Base-by-base conservation (phyloP, 140 eudicot genomes). In the Stevia rebaudiana region DNA sequence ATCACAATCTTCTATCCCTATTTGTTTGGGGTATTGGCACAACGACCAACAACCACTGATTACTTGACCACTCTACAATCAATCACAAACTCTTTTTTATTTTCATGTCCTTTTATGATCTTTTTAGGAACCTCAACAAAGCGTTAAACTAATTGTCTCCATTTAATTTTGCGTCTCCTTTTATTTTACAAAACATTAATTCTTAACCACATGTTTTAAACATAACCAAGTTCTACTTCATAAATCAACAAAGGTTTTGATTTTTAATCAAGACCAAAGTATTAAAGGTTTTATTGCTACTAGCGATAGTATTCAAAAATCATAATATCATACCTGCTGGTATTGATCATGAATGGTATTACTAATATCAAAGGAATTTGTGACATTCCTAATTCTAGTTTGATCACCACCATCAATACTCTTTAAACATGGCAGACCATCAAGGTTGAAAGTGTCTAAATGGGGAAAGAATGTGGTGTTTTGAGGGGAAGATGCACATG, bases 241-340 rank as follows among this genome's bases (percentile, higher is more conserved):
- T n/a, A n/a, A n/a, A n/a, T n/a, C n/a, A n/a, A n/a, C n/a, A n/a
- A n/a, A n/a, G n/a, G n/a, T n/a, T n/a, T n/a, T n/a, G n/a, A n/a
- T n/a, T n/a, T n/a, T n/a, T n/a, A n/a, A n/a, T n/a, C n/a, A n/a
- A n/a, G n/a, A n/a, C n/a, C n/a, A n/a, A n/a, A n/a, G n/a, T n/a
- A n/a, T n/a, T n/a, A n/a, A n/a, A n/a, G n/a, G n/a, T n/a, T n/a
- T n/a, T n/a, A n/a, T n/a, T n/a, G n/a, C n/a, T n/a, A n/a, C n/a
- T n/a, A n/a, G n/a, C n/a, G n/a, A n/a, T n/a, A n/a, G n/a, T n/a
- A n/a, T n/a, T n/a, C 13, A 13, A 44, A 44, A n/a, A 28, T 1
- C 7, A 8, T 33, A 30, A 30, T 30, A n/a, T n/a, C n/a, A 69
- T 44, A 44, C 74, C 74, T 69, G n/a, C n/a, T n/a, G 47, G 31